Evolutionary conservation across 1,284 basidiomycete genomes (phyloP).

Genomic region (Moesziomyces parantarcticus): DNA sequence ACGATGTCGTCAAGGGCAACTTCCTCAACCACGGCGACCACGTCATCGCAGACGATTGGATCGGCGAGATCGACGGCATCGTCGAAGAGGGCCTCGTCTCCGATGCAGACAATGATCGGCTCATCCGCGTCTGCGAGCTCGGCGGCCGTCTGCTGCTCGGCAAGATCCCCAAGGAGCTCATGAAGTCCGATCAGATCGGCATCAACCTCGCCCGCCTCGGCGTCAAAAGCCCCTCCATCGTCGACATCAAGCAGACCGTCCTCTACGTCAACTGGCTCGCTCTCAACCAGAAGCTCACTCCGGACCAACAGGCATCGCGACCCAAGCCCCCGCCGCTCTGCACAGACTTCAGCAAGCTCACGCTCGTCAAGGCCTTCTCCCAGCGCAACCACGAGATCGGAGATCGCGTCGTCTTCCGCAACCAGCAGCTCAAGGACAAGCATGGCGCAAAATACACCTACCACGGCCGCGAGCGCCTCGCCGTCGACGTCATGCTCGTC

Average conservation of each 20-base stretch:
- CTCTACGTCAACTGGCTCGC: constrained; percentile 88
- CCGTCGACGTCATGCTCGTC: constrained; percentile 69
- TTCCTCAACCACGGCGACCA: constrained; percentile 70
- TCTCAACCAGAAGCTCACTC: constrained; percentile 77
- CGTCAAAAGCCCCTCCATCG: constrained; percentile 66
- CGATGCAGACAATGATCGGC: constrained; percentile 70
- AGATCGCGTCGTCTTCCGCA: constrained; percentile 65
- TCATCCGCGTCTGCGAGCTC: constrained; percentile 36
- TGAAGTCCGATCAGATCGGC: constrained; percentile 67
- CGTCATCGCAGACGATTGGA: constrained; percentile 80
- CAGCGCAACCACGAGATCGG: constrained; percentile 62
- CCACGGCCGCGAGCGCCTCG: constrained; percentile 34
- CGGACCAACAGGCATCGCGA: constrained; percentile 39
- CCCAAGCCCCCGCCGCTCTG: constrained; percentile 46
- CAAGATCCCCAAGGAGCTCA: constrained; percentile 36
- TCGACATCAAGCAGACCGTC: constrained; percentile 81
- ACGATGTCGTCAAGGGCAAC: constrained; percentile 71
- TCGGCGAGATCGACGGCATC: constrained; percentile 78
- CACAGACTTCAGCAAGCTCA: constrained; percentile 43
- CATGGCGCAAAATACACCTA: constrained; percentile 38
- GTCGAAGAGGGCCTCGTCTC: constrained; percentile 84
- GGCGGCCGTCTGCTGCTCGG: constrained; percentile 35
- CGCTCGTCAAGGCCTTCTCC: constrained; percentile 39
- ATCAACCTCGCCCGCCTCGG: constrained; percentile 68
- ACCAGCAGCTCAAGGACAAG: constrained; percentile 32